Evolutionary conservation across 208 protist genomes (phyloP).

Genomic region (Leishmania mexicana): DNA sequence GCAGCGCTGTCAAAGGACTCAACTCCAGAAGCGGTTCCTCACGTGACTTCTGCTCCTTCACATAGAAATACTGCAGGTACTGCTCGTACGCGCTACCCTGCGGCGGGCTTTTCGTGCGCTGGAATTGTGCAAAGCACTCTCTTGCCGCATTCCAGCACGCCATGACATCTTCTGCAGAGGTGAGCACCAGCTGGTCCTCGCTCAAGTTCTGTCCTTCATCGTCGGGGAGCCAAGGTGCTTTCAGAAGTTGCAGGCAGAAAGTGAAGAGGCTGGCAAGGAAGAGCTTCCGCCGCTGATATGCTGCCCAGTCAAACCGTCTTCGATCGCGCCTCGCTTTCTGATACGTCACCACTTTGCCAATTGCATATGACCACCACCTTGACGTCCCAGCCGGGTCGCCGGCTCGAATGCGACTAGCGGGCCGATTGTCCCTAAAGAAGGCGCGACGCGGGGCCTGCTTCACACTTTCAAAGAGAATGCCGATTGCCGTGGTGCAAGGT

Average conservation of each 20-base stretch:
- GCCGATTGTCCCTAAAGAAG: slow-evolving; percentile 15
- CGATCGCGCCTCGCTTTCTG: slow-evolving; percentile 12
- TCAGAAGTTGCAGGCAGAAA: slow-evolving; percentile 17
- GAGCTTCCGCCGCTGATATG: slow-evolving; percentile 20
- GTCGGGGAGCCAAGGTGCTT: slow-evolving; percentile 33
- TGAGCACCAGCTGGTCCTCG: slow-evolving; percentile 17
- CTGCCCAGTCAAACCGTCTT: slow-evolving; percentile 27
- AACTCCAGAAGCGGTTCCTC: not conserved
- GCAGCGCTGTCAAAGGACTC: not conserved
- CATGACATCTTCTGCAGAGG: slow-evolving; percentile 24
- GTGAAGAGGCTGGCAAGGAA: slow-evolving; percentile 19
- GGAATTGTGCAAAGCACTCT: slow-evolving; percentile 19
- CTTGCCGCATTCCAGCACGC: slow-evolving; percentile 29
- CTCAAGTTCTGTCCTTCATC: not conserved
- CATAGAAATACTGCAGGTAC: slow-evolving; percentile 13
- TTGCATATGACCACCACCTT: slow-evolving; percentile 38
- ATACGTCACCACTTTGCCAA: slow-evolving; percentile 13
- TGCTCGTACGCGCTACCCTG: slow-evolving; percentile 18
- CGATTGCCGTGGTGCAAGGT: slow-evolving; percentile 7
- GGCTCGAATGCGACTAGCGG: slow-evolving; percentile 4
- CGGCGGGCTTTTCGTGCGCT: not conserved
- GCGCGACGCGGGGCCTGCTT: slow-evolving; percentile 18
- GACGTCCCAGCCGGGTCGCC: not conserved
- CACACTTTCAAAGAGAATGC: slow-evolving; percentile 23
- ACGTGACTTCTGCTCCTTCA: not conserved